Conservation (phyloP, 345 rosid species). For the Dipteronia sinensis region DNA sequence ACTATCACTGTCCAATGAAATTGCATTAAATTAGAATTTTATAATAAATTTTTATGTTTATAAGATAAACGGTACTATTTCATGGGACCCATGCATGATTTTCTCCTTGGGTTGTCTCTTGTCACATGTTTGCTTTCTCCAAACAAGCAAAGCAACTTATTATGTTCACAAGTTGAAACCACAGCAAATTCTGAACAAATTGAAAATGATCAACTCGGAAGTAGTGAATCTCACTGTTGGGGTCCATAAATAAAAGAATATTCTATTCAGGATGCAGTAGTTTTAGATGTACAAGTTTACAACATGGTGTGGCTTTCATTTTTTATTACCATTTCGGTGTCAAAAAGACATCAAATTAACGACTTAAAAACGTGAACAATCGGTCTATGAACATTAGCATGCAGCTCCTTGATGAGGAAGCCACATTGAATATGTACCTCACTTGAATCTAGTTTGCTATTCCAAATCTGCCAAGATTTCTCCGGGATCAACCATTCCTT, state of each 20-base stretch:
- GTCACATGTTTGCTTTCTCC: neutral
- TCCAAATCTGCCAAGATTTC: conserved; percentile 7
- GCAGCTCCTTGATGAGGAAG: conserved; percentile 1
- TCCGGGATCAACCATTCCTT: conserved; percentile 6
- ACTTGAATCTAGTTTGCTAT: conserved; percentile 10
- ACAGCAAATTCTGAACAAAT: neutral
- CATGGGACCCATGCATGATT: neutral
- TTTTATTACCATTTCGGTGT: neutral
- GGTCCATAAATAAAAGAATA: conserved; percentile 33
- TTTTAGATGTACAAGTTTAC: conserved; percentile 17
- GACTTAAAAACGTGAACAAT: neutral
- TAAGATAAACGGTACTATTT: too few species aligned
- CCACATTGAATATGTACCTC: conserved; percentile 4
- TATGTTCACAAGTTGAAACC: neutral
- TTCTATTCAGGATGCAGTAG: conserved; percentile 15
- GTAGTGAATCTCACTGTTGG: neutral
- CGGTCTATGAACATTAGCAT: conserved; percentile 5
- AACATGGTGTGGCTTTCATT: neutral
- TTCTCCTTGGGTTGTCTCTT: neutral
- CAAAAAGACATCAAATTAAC: neutral
- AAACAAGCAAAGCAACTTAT: neutral
- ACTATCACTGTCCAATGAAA: too few species aligned
- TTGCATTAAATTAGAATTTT: too few species aligned
- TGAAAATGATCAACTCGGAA: neutral
- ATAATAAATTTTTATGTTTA: too few species aligned